Percentiles rank a stretch among this genome's conserved stretches.
phyloP scores from a whole-genome alignment of 2,329 filamentous ascomycete species.

The Trichophyton verrucosum region DNA sequence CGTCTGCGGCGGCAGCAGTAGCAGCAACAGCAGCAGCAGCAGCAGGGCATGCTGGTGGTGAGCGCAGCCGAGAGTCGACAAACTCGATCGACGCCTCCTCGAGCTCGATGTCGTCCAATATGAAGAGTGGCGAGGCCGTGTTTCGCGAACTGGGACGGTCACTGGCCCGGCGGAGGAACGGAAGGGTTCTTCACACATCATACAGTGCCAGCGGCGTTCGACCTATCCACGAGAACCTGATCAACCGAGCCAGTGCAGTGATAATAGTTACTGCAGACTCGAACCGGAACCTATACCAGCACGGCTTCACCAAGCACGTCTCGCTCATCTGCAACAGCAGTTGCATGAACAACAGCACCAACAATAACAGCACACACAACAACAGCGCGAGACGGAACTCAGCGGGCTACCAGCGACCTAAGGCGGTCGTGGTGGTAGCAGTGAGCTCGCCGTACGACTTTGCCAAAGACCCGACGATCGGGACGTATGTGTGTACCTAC shows the following conservation, averaged over 20 bases:
- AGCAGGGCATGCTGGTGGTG: constrained; percentile 57
- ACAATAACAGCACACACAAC: too few species aligned
- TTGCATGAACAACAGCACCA: too few species aligned
- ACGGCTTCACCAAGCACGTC: constrained; percentile 90
- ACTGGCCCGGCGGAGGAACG: constrained; percentile 72
- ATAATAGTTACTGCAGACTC: constrained; percentile 89
- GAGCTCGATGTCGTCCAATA: constrained; percentile 35
- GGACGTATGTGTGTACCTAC: constrained; percentile 89
- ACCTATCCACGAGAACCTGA: constrained; percentile 85
- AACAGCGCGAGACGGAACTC: too few species aligned
- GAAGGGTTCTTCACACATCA: constrained; percentile 81
- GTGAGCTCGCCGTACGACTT: constrained; percentile 97
- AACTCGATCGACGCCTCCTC: constrained; percentile 41
- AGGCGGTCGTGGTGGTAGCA: constrained; percentile 78
- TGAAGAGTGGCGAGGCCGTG: constrained; percentile 87
- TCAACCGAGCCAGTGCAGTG: constrained; percentile 75
- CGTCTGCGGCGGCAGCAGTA: constrained; percentile 63
- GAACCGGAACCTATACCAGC: constrained; percentile 85
- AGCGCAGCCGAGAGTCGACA: constrained; percentile 24
- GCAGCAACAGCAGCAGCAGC: constrained; percentile 49
- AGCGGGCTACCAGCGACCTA: constrained; percentile 35
- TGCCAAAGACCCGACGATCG: constrained; percentile 78
- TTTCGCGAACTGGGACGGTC: constrained; percentile 82
- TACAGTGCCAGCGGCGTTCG: constrained; percentile 89
- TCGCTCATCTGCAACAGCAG: constrained; percentile 63